Conservation (phyloP, 2,329 filamentous ascomycete species). For the Beauveria sp. region DNA sequence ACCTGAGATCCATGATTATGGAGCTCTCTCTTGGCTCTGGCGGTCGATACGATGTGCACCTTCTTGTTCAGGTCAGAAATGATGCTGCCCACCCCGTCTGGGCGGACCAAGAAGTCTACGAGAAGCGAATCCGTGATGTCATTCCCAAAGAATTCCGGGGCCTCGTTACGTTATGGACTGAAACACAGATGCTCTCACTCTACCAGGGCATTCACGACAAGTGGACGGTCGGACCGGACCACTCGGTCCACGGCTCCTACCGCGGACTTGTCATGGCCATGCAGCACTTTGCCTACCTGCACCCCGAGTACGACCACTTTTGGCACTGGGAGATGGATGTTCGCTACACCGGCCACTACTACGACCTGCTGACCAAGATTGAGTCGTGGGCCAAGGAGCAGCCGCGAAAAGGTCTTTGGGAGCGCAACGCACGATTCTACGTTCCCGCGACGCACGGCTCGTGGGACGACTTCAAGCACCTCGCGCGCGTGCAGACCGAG, state of each 20-base stretch:
- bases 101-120: slow-evolving; percentile 64
- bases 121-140: slow-evolving; percentile 56
- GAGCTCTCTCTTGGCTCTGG: slow-evolving; percentile 76
- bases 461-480: slow-evolving; percentile 70
- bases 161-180: slow-evolving; percentile 87
- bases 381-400: slow-evolving; percentile 63
- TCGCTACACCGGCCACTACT: slow-evolving; percentile 83
- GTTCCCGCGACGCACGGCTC: slow-evolving; percentile 66
- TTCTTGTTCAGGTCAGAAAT: slow-evolving; percentile 76
- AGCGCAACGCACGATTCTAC: slow-evolving; percentile 72
- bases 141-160: slow-evolving; percentile 81
- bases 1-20: slow-evolving; percentile 74
- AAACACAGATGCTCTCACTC: slow-evolving; percentile 82
- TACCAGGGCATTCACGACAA: slow-evolving; percentile 84
- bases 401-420: slow-evolving; percentile 74
- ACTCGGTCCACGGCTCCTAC: slow-evolving; percentile 87
- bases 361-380: slow-evolving; percentile 63
- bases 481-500: slow-evolving; percentile 68
- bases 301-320: slow-evolving; percentile 84
- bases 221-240: slow-evolving; percentile 54
- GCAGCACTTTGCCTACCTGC: slow-evolving; percentile 82
- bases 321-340: slow-evolving; percentile 98
- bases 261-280: slow-evolving; percentile 89
- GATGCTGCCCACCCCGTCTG: slow-evolving; percentile 69
- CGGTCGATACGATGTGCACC: slow-evolving; percentile 78